Conservation (phyloP, 2,329 filamentous ascomycete genomes). For the Exophiala bonariae region DNA sequence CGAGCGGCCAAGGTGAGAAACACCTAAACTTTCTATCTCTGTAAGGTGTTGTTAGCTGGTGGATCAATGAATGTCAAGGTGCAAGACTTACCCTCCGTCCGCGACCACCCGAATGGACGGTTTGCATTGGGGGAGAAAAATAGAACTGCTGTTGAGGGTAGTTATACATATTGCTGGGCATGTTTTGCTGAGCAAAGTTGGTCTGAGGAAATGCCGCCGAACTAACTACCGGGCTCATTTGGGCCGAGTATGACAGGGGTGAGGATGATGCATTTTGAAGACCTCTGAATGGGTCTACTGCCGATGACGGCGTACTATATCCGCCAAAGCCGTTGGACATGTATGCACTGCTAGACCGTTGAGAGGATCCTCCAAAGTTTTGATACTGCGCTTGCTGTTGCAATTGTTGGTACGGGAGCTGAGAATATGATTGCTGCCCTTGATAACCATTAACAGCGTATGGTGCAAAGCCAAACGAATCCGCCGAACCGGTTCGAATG, state of each 20-base stretch:
- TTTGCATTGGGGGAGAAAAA: conserved; percentile 42
- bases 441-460: conserved; percentile 39
- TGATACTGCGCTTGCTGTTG: conserved; percentile 59
- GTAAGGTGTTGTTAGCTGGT: too few species aligned
- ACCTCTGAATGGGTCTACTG: conserved; percentile 41
- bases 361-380: conserved; percentile 50
- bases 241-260: conserved; percentile 36
- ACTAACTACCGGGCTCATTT: conserved; percentile 48
- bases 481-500: conserved; percentile 37
- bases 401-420: conserved; percentile 42
- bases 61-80: too few species aligned
- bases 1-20: too few species aligned
- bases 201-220: conserved; percentile 41
- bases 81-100: conserved; percentile 34
- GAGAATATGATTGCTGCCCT: conserved; percentile 36
- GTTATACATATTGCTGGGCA: conserved; percentile 50
- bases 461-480: conserved; percentile 38
- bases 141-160: conserved; percentile 45
- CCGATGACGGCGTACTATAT: conserved; percentile 42
- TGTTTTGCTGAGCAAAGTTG: conserved; percentile 44
- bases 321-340: conserved; percentile 45
- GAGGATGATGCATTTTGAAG: conserved; percentile 41
- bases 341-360: conserved; percentile 43
- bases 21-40: too few species aligned
- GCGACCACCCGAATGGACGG: conserved; percentile 48